Evolutionary conservation across 176 grass and related monocot species (phyloP), one percentile per base, ranked within the genome.

Genomic region (Lolium rigidum): DNA sequence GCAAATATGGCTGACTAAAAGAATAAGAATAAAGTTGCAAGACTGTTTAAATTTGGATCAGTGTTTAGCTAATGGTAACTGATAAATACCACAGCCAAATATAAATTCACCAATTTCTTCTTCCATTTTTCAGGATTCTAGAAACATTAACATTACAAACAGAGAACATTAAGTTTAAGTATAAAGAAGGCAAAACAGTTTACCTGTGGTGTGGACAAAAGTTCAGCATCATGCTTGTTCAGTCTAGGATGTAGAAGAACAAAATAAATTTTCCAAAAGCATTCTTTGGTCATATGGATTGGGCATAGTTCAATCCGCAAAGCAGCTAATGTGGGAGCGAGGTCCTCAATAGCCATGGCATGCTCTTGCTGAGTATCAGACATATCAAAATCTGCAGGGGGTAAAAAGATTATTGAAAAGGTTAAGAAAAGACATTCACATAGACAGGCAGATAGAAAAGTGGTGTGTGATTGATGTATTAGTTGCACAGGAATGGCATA

Each of bases 211-310:
- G 94, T 96, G 70, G 94, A 96, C 17, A 99, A 83, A 82, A 95
- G 92, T 82, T 99, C 92, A 3, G 93, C 97, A 25, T 96, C 94
- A 47, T 88, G 78, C 87, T 95, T 95, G 77, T 59, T 91, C 9
- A 99, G 87, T 92, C 97, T 99, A 28, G 94, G 94, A 87, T 99
- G 97, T 86, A 95, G 86, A 70, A 99, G 92, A 74, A 99, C 93
- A 84, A 99, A 99, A 88, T 99, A 99, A 74, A 94, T 94, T 89
- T 99, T 99, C 97, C 97, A 96, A 94, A 96, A 96, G 79, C 88
- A 91, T 56, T 90, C 92, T 93, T 96, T 60, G 11, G 90, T 93
- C 90, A 99, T 93, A 86, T 94, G 92, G 38, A 84, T 90, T 65
- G 97, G 97, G 76, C 97, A 99, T 12, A 94, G 87, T 86, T 96